These are phyloP conservation scores for Lophiostoma macrostomum DNA, from an alignment of 495 filamentous ascomycete species.

Conservation along the genomic window DNA sequence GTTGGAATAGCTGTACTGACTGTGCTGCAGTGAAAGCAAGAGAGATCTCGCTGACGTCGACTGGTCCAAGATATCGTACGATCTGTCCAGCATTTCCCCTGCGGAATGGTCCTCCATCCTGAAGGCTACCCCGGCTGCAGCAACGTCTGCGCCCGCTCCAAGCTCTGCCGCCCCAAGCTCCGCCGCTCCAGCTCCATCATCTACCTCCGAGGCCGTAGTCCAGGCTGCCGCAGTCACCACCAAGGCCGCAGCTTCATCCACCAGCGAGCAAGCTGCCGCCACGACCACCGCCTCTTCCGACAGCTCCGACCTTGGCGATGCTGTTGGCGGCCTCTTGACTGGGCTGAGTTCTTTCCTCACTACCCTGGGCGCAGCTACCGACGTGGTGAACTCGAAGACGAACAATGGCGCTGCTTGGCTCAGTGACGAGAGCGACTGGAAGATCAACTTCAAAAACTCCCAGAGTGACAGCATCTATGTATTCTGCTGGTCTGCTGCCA, in stretches of 20 bases:
- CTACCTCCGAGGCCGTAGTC: conserved; percentile 1
- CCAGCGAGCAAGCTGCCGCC: no score
- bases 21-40: not conserved
- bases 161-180: not conserved
- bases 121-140: not conserved
- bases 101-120: not conserved
- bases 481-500: conserved; percentile 23
- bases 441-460: conserved; percentile 22
- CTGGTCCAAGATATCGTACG: conserved; percentile 24
- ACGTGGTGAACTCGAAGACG: conserved; percentile 4
- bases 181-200: not conserved
- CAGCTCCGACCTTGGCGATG: not conserved
- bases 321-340: not conserved
- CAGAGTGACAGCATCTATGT: conserved; percentile 8
- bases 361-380: not conserved
- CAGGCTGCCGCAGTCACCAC: conserved; percentile 11
- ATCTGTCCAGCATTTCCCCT: not conserved
- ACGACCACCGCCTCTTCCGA: no score
- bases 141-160: not conserved
- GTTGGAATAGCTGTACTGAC: not conserved
- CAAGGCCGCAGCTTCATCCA: no score
- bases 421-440: conserved; percentile 17
- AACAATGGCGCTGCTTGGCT: conserved; percentile 23
- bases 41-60: conserved; percentile 19
- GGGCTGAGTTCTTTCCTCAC: not conserved